Conservation (phyloP, 2,329 filamentous ascomycete genomes). For the Hypoxylon sp. region DNA sequence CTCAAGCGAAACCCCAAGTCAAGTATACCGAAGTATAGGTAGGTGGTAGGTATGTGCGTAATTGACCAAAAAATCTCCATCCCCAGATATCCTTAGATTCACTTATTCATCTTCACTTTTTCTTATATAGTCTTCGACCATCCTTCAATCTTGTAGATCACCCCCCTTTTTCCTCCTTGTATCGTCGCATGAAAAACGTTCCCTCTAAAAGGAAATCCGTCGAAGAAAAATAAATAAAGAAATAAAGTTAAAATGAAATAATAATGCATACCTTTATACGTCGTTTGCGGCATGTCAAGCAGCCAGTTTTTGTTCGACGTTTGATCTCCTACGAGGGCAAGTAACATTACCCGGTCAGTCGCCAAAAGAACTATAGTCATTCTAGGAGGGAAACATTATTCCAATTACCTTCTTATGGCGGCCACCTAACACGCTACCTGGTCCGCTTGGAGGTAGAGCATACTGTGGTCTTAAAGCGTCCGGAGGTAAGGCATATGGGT, state of each 20-base stretch:
- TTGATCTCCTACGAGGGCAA: slow-evolving; percentile 69
- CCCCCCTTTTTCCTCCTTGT: background rate
- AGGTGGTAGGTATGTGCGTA: slow-evolving; percentile 25
- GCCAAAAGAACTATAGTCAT: slow-evolving; percentile 35
- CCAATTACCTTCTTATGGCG: slow-evolving; percentile 70
- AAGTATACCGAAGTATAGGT: slow-evolving; percentile 42
- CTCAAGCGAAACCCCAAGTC: slow-evolving; percentile 57
- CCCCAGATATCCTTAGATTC: slow-evolving; percentile 11
- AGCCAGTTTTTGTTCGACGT: slow-evolving; percentile 74
- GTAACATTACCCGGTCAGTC: slow-evolving; percentile 50
- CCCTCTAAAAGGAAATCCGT: slow-evolving; percentile 3
- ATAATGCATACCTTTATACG: slow-evolving; percentile 71
- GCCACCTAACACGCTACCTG: slow-evolving; percentile 63
- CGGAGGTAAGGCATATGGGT: slow-evolving; percentile 62
- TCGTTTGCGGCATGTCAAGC: slow-evolving; percentile 73
- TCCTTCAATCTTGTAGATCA: slow-evolving; percentile 4
- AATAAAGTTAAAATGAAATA: slow-evolving; percentile 47
- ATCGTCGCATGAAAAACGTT: background rate
- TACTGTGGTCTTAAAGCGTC: slow-evolving; percentile 63
- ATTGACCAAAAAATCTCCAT: slow-evolving; percentile 23
- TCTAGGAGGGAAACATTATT: slow-evolving; percentile 20
- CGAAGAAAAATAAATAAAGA: slow-evolving; percentile 29
- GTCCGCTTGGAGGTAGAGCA: slow-evolving; percentile 64
- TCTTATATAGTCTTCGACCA: slow-evolving; percentile 17
- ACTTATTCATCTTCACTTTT: slow-evolving; percentile 16